These are phyloP conservation scores for Eragrostis tef DNA, from an alignment of 202 grass and related monocot genomes.

Conservation along the genomic window DNA sequence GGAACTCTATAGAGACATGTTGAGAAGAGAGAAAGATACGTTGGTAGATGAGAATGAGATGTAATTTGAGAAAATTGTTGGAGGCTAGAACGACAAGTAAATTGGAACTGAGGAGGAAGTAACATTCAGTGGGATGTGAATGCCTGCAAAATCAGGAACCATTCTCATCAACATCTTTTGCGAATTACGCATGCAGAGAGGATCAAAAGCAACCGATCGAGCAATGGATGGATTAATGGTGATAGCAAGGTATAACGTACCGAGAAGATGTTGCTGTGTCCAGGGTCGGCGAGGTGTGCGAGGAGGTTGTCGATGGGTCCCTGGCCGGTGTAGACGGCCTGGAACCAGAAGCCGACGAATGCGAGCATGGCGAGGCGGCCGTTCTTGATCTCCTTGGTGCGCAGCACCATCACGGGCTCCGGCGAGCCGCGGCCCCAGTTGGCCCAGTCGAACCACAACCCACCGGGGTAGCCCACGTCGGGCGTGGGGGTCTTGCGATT, in stretches of 20 bases:
- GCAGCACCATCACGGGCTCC: conserved; percentile 89
- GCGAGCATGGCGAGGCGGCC: conserved; percentile 90
- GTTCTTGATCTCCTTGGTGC: conserved; percentile 99
- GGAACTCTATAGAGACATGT: too few relatives aligned
- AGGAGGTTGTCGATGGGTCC: conserved; percentile 81
- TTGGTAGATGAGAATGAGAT: too few relatives aligned
- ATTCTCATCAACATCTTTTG: not conserved
- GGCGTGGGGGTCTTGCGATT: conserved; percentile 68
- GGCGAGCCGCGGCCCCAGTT: conserved; percentile 90
- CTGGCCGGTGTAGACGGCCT: conserved; percentile 83
- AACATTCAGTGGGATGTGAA: conserved; percentile 54
- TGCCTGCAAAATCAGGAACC: conserved; percentile 41
- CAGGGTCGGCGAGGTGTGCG: conserved; percentile 82
- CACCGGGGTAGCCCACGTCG: conserved; percentile 82
- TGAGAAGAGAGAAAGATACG: too few relatives aligned
- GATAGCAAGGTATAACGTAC: not conserved
- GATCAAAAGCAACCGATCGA: not conserved
- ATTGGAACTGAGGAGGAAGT: too few relatives aligned
- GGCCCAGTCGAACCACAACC: conserved; percentile 83
- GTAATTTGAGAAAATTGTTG: too few relatives aligned
- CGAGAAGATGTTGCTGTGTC: conserved; percentile 86
- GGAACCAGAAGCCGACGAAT: conserved; percentile 86
- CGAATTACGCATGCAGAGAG: not conserved
- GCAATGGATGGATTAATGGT: not conserved
- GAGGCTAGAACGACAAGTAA: too few relatives aligned